phyloP scores from a whole-genome alignment of 202 grass and related monocot genomes.

The Sporobolus alterniflorus region DNA sequence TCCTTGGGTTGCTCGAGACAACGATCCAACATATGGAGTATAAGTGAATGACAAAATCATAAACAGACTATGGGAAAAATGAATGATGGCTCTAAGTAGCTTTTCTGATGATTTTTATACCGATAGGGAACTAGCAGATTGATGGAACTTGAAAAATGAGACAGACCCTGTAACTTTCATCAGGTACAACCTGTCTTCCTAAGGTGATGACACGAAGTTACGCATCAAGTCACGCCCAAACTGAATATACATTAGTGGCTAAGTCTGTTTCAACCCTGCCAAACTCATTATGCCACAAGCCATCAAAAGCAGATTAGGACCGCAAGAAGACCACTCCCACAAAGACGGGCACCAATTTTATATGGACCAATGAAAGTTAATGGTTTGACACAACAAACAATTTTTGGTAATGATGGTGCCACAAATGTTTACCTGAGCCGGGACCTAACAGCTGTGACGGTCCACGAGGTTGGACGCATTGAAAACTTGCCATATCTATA shows the following conservation, averaged over 20 bases:
- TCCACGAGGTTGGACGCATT: no score
- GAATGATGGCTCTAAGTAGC: conserved; percentile 15
- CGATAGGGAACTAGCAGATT: background rate
- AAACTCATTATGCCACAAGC: conserved; percentile 42
- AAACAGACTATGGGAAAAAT: background rate
- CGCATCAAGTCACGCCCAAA: conserved; percentile 16
- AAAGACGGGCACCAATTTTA: conserved; percentile 34
- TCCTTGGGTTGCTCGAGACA: background rate
- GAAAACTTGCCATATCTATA: no score
- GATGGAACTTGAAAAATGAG: conserved; percentile 19
- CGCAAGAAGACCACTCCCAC: conserved; percentile 19
- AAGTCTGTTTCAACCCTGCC: conserved; percentile 43
- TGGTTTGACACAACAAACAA: conserved; percentile 7
- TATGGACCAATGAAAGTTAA: conserved; percentile 32
- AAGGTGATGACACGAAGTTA: conserved; percentile 34
- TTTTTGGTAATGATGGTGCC: no score
- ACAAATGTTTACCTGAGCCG: no score
- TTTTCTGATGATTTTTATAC: conserved; percentile 18
- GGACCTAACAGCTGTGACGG: no score
- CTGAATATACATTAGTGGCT: conserved; percentile 25
- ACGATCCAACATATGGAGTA: conserved; percentile 14
- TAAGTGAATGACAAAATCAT: conserved; percentile 11
- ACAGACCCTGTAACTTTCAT: conserved; percentile 21
- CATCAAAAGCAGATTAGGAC: conserved; percentile 43
- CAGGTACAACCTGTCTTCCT: conserved; percentile 21